Conservation (phyloP, 1,284 basidiomycete genomes). For the Cystobasidium pallidum region DNA sequence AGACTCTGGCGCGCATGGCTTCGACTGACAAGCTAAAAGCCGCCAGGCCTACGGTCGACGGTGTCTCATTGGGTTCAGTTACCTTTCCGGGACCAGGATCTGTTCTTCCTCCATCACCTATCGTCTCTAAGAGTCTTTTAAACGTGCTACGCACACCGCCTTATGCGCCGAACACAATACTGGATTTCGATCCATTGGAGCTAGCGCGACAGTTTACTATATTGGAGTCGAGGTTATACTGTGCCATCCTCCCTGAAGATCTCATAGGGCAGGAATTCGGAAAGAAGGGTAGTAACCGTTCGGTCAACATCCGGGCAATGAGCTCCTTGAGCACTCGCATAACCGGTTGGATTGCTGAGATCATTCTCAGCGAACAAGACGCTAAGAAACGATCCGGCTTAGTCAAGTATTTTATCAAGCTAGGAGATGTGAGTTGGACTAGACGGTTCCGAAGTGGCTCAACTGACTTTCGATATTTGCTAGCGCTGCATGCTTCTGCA, state of each 20-base stretch:
- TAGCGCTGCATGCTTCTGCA: constrained; percentile 56
- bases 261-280: constrained; percentile 56
- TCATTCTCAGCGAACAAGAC: constrained; percentile 58
- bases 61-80: constrained; percentile 64
- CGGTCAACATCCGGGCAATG: constrained; percentile 56
- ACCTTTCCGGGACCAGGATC: constrained; percentile 25
- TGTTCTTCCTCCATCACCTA: constrained; percentile 62
- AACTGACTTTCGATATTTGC: constrained; percentile 53
- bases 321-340: constrained; percentile 58
- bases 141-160: constrained; percentile 59
- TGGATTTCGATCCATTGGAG: constrained; percentile 78
- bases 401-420: constrained; percentile 59
- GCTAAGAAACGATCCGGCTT: constrained; percentile 56
- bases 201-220: constrained; percentile 64
- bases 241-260: constrained; percentile 57
- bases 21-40: constrained; percentile 55
- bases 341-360: constrained; percentile 60
- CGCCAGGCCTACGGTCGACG: constrained; percentile 59
- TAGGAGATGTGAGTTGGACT: constrained; percentile 55
- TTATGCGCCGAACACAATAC: constrained; percentile 67
- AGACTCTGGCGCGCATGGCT: constrained; percentile 53
- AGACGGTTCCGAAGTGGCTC: not conserved
- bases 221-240: constrained; percentile 56
- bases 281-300: constrained; percentile 49
- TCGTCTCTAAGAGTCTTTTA: constrained; percentile 80